Evolutionary conservation across 176 grass and related monocot genomes (phyloP).

Genomic region (Calamus simplicifolius): DNA sequence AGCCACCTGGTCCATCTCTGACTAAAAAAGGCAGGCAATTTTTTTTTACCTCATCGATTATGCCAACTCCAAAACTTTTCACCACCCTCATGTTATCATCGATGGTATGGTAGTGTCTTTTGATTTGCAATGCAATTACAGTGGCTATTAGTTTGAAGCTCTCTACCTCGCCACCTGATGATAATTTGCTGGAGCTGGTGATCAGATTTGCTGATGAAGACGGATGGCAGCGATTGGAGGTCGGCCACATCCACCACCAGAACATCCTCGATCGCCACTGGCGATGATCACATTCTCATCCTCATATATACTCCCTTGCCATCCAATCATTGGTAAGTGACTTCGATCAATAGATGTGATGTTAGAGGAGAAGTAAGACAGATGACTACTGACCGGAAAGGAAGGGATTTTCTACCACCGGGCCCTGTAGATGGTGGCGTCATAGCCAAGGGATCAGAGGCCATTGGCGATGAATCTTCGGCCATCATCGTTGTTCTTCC

Average conservation of each 20-base stretch:
- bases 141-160: slow-evolving; percentile 27
- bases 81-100: no score
- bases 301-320: slow-evolving; percentile 70
- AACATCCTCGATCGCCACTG: slow-evolving; percentile 22
- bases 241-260: slow-evolving; percentile 67
- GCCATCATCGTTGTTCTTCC: not conserved
- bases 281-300: slow-evolving; percentile 66
- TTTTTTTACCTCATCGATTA: no score
- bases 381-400: slow-evolving; percentile 4
- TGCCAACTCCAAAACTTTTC: no score
- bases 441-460: slow-evolving; percentile 4
- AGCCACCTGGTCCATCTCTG: no score
- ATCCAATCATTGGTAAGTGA: no score
- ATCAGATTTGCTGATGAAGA: slow-evolving; percentile 65
- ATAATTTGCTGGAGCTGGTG: slow-evolving; percentile 65
- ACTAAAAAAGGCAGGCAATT: no score
- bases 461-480: not conserved
- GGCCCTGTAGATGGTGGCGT: slow-evolving; percentile 5
- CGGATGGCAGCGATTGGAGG: slow-evolving; percentile 54
- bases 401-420: slow-evolving; percentile 10
- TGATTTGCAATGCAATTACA: no score
- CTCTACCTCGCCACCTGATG: slow-evolving; percentile 54
- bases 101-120: no score
- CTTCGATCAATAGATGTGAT: slow-evolving; percentile 1
- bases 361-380: not conserved